Conservation (phyloP, 768 basidiomycete genomes). For the Kwoniella europaea region DNA sequence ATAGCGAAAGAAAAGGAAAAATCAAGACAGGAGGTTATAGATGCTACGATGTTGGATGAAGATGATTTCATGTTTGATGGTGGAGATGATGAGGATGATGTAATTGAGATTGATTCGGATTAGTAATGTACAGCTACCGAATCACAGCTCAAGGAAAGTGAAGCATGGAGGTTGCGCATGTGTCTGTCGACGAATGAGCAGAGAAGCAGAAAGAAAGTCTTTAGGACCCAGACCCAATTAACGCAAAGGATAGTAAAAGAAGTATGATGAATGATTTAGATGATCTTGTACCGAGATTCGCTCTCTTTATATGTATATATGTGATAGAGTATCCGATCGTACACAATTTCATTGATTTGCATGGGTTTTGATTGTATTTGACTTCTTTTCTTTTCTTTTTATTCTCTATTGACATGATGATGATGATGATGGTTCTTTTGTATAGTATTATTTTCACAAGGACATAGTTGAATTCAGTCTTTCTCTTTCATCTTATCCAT, state of each 20-base stretch:
- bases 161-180: too few relatives aligned
- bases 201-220: not conserved
- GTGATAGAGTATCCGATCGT: not conserved
- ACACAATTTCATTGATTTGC: not conserved
- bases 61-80: conserved; percentile 59
- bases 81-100: conserved; percentile 76
- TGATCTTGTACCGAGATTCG: too few relatives aligned
- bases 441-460: too few relatives aligned
- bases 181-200: too few relatives aligned
- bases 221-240: too few relatives aligned
- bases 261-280: not conserved
- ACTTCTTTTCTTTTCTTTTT: too few relatives aligned
- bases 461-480: not conserved
- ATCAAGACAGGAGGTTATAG: conserved; percentile 38
- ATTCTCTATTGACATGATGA: not conserved
- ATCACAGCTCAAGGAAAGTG: too few relatives aligned
- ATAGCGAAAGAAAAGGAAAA: conserved; percentile 63
- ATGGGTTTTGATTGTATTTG: not conserved
- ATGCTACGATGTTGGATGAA: conserved; percentile 52
- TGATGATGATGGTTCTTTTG: too few relatives aligned
- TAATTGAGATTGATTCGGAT: conserved; percentile 84
- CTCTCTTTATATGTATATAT: too few relatives aligned
- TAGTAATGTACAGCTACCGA: not conserved
- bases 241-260: not conserved
- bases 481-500: not conserved